phyloP scores from a whole-genome alignment of 768 basidiomycete genomes.

The Pholiota conissans region DNA sequence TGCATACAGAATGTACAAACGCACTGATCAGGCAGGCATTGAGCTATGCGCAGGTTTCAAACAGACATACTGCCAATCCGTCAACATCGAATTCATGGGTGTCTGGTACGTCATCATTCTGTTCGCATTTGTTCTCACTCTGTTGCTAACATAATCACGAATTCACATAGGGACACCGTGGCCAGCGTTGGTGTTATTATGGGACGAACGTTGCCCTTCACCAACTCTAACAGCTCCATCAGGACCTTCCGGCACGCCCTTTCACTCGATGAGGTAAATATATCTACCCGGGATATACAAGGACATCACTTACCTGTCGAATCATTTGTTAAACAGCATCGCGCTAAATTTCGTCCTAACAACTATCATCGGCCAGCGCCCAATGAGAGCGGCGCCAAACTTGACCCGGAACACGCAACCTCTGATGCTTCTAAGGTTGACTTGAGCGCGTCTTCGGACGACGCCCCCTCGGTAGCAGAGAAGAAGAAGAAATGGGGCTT shows the following conservation, averaged over 20 bases:
- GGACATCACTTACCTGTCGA: background rate
- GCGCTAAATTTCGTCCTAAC: constrained; percentile 66
- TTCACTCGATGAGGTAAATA: constrained; percentile 69
- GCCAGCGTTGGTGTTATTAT: constrained; percentile 70
- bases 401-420: constrained; percentile 28
- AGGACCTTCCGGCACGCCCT: constrained; percentile 77
- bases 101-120: constrained; percentile 54
- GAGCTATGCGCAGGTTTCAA: constrained; percentile 67
- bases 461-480: background rate
- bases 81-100: constrained; percentile 77
- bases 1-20: constrained; percentile 72
- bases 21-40: constrained; percentile 43
- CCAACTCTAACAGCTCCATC: constrained; percentile 59
- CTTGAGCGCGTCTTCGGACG: background rate
- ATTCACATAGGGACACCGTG: constrained; percentile 74
- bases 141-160: constrained; percentile 4
- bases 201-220: constrained; percentile 65
- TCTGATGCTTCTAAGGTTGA: background rate
- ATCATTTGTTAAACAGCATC: constrained; percentile 42
- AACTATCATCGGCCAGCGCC: constrained; percentile 52
- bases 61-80: constrained; percentile 63
- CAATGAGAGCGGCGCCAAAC: constrained; percentile 15
- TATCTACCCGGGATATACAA: too few relatives aligned
- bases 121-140: background rate
- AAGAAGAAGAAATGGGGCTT: constrained; percentile 18